Evolutionary conservation across 164 flowering plant genomes (phyloP).

Genomic region (Liquidambar formosana): DNA sequence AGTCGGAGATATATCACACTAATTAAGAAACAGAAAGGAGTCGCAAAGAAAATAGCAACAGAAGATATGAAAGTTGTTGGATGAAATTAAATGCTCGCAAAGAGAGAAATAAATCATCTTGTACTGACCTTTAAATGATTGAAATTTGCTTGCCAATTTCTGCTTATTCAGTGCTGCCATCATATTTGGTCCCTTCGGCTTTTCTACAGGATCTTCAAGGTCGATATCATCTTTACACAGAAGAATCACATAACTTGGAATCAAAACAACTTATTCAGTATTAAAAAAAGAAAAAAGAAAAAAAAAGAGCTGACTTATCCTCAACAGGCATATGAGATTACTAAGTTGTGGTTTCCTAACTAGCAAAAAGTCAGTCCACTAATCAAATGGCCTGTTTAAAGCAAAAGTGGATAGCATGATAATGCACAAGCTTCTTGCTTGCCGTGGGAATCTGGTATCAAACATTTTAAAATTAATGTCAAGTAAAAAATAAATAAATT

Average conservation of each 20-base stretch:
- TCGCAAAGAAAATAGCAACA: not conserved
- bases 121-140: conserved; percentile 70
- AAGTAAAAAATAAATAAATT: not conserved
- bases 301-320: not conserved
- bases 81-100: not conserved
- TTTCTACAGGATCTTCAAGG: conserved; percentile 64
- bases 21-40: not conserved
- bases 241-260: not conserved
- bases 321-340: not conserved
- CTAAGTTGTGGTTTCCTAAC: too few relatives aligned
- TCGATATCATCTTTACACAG: conserved; percentile 75
- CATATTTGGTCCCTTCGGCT: conserved; percentile 59
- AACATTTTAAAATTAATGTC: not conserved
- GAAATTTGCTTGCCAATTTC: conserved; percentile 59
- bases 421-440: not conserved
- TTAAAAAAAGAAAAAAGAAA: not conserved
- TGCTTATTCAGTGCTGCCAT: conserved; percentile 59
- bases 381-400: too few relatives aligned
- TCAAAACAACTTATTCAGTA: not conserved
- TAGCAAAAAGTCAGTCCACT: too few relatives aligned
- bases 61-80: not conserved
- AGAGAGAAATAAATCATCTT: not conserved
- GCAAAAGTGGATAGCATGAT: too few relatives aligned
- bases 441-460: not conserved
- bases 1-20: too few relatives aligned